Base-by-base conservation (phyloP, 352 stramenopile species). In the Thalassiosira mediterranea region DNA sequence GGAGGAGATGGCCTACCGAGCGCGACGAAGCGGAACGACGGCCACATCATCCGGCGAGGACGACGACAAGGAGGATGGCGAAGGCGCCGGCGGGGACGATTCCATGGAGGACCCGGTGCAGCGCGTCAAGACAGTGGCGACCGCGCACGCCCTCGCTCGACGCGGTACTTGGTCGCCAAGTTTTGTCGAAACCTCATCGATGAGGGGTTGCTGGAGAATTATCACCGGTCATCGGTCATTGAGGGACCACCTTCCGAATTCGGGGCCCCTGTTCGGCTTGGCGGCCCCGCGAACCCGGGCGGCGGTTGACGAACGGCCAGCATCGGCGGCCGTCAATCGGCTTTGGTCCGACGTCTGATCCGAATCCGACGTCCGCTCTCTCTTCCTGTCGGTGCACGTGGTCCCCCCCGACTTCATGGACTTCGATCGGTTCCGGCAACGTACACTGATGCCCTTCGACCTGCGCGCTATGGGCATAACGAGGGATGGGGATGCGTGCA, bases 341-440 rank as follows among this genome's bases (percentile, higher is more conserved):
- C 47, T 80, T 7, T 80, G 71, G 71, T 52, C 75, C 17, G 64
- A 61, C 62, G 63, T 75, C 7, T 40, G 37, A 23, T 48, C 61
- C 13, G 71, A 80, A 46, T 32, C 57, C 23, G 59, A 76, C 61
- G 42, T 85, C 11, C 53, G 76, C 19, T 86, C 74, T 7, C 73
- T 88, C 34, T 63, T 44, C 25, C 48, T 90, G 7, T 84, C 71
- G 21, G 80, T 67, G 7, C 83, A 90, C 61, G 77, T 88, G 11
- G 51, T 88, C 59, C 58, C 66, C 3, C 61, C 75, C 47, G n/a
- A n/a, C n/a, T n/a, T n/a, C n/a, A 87, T 83, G 34, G 23, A 34
- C n/a, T 72, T 87, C 23, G 51, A 70, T 28, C 64, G 84, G 34
- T 88, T 90, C 58, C 61, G 54, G 25, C 17, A 40, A 4, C 32